A percentile compares a stretch with the other conserved stretches of the same genome.
These are phyloP conservation scores for Saccharomyces hybrid DNA, from an alignment of 1,139 yeast genomes.

Conservation along the genomic window DNA sequence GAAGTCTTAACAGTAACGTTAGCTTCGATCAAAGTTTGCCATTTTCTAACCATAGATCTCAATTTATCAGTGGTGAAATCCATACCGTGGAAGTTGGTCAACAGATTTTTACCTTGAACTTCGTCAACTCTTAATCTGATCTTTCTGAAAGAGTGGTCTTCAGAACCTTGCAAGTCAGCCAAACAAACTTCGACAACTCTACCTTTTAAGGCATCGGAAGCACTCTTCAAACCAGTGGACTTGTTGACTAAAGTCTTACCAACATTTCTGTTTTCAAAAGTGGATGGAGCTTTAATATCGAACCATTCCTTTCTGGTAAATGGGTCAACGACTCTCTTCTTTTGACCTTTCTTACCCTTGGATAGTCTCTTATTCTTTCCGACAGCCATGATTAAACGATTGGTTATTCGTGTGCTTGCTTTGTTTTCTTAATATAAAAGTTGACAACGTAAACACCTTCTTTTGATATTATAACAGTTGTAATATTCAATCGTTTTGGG, in stretches of 20 bases:
- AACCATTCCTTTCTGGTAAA: slow-evolving; percentile 94
- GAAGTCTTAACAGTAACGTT: slow-evolving; percentile 87
- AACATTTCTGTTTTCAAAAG: slow-evolving; percentile 87
- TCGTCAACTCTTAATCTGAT: slow-evolving; percentile 85
- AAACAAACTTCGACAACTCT: slow-evolving; percentile 81
- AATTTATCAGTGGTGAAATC: slow-evolving; percentile 87
- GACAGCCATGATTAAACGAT: slow-evolving; percentile 63
- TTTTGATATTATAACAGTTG: neutral
- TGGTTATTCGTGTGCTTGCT: slow-evolving; percentile 1
- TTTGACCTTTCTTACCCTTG: slow-evolving; percentile 92
- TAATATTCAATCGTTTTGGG: neutral
- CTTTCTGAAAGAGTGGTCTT: slow-evolving; percentile 88
- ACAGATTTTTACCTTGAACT: slow-evolving; percentile 85
- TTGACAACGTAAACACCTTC: neutral
- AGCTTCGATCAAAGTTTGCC: slow-evolving; percentile 90
- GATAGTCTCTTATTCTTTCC: slow-evolving; percentile 95
- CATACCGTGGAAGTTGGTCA: slow-evolving; percentile 93
- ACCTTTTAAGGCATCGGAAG: slow-evolving; percentile 87
- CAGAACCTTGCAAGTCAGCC: slow-evolving; percentile 88
- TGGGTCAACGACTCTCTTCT: slow-evolving; percentile 94
- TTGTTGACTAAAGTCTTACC: slow-evolving; percentile 93
- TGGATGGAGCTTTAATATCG: slow-evolving; percentile 91
- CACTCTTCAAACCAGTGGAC: slow-evolving; percentile 87
- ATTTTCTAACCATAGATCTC: slow-evolving; percentile 85
- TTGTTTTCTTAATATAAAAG: neutral